phyloP scores from a whole-genome alignment of 148 eudicot genomes.

The Camellia japonica region DNA sequence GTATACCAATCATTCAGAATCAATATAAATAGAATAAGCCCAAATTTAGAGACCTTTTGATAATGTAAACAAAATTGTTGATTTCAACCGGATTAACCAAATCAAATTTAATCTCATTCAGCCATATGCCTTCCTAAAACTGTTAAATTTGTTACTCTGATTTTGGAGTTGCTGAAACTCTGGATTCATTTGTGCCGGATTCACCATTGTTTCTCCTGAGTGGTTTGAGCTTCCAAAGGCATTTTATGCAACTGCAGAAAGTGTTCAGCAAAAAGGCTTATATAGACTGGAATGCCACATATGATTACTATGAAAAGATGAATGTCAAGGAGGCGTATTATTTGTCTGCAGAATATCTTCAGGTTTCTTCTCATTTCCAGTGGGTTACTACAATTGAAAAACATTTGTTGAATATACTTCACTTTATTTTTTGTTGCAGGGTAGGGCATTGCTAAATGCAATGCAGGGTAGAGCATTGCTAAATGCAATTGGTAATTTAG shows the following conservation, averaged over 20 bases:
- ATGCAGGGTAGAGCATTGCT: slow-evolving; percentile 86
- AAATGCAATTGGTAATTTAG: slow-evolving; percentile 84
- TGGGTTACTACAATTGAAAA: neutral
- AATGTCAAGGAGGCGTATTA: slow-evolving; percentile 92
- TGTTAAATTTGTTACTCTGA: neutral
- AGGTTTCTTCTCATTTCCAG: slow-evolving; percentile 42
- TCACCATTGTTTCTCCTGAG: slow-evolving; percentile 79
- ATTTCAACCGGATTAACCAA: neutral
- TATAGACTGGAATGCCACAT: slow-evolving; percentile 80
- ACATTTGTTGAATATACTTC: neutral
- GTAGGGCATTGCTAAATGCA: neutral
- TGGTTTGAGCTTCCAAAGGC: slow-evolving; percentile 75
- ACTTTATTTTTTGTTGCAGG: neutral
- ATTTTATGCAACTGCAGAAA: slow-evolving; percentile 82
- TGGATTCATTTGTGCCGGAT: slow-evolving; percentile 14
- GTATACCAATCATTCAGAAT: neutral
- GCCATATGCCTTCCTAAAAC: neutral
- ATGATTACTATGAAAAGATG: slow-evolving; percentile 65
- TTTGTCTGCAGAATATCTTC: slow-evolving; percentile 86
- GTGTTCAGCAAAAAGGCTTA: slow-evolving; percentile 71
- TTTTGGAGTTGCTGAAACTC: neutral
- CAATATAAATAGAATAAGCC: no score
- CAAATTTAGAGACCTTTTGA: neutral
- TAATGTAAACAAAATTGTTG: neutral
- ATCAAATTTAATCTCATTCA: neutral